Base-by-base conservation (phyloP, 768 basidiomycete genomes). In the Mycena leptocephala region DNA sequence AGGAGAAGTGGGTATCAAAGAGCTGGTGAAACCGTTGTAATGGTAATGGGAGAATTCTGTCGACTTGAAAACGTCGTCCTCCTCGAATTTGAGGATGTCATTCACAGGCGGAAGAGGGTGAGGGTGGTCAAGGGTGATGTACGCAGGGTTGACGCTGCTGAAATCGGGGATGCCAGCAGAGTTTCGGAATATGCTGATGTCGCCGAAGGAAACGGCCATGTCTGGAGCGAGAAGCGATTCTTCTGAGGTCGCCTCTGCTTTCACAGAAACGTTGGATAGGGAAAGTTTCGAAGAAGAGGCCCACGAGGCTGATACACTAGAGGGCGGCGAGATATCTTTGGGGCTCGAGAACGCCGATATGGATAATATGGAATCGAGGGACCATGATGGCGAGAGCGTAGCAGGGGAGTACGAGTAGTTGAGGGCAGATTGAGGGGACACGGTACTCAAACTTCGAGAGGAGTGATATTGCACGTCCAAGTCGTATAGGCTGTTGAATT, bases 401-500 rank as follows among this genome's bases (percentile, higher is more conserved):
- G 69, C 8, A 39, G 74, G 55, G 24, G 69, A 59, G 24, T 70
- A 76, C 22, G 74, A 30, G 46, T 58, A 59, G 18, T 70, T 59
- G 16, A 70, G 55, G 6, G 53, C 18, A 58, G 67, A 53, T 22
- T 63, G 51, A 16, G 70, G 70, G 30, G 70, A 70, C 5, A 11
- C 24, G 43, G 61, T 14, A 61, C 55, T 76, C 48, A 76, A 33
- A 35, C 61, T 67, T 26, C 48, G 65, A 43, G 70, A 72, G 37
- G 75, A 72, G 48, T 65, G 58, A 58, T 68, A 63, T 28, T 76
- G 70, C n/a, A 69, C 33, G 37, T 75, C 62, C 43, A 75, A 46
- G 63, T 75, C 74, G 41, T 35, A 37, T 48, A 76, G 70, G 43
- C 70, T 76, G 75, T 72, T 72, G 70, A 71, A 76, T 32, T 71